These are phyloP conservation scores for Botrytis pseudocinerea DNA, from an alignment of 2,329 filamentous ascomycete species.

Conservation along the genomic window DNA sequence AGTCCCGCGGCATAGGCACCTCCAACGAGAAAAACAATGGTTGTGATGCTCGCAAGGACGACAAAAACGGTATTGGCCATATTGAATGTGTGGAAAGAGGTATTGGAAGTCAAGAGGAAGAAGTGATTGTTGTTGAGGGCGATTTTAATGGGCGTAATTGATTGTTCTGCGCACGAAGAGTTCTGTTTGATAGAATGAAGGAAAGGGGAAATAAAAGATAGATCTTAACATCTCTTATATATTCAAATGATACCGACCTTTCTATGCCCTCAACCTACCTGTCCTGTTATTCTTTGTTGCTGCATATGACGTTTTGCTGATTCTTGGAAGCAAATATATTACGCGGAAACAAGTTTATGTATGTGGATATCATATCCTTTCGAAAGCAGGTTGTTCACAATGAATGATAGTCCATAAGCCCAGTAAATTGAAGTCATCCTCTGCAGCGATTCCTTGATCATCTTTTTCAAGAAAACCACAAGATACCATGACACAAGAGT, in stretches of 20 bases:
- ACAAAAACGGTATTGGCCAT: constrained; percentile 33
- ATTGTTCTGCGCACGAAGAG: neutral
- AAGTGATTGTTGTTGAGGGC: neutral
- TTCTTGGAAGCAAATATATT: constrained; percentile 20
- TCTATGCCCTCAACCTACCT: neutral
- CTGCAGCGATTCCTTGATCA: neutral
- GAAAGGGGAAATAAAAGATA: neutral
- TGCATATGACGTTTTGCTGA: constrained; percentile 19
- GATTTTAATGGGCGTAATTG: neutral
- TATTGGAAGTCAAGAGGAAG: neutral
- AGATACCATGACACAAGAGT: neutral
- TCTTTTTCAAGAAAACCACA: too few species aligned
- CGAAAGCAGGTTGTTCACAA: neutral
- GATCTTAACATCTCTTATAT: neutral
- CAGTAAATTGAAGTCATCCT: neutral
- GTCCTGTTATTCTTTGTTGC: neutral
- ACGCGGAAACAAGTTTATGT: constrained; percentile 14
- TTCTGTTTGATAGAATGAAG: neutral
- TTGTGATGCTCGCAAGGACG: constrained; percentile 38
- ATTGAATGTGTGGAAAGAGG: neutral
- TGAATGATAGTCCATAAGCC: neutral
- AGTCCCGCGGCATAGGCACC: constrained; percentile 44
- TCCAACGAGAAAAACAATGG: constrained; percentile 40
- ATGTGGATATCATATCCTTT: neutral
- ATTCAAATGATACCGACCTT: neutral